phyloP scores from a whole-genome alignment of 2,329 filamentous ascomycete genomes.

The Massarina eburnea region DNA sequence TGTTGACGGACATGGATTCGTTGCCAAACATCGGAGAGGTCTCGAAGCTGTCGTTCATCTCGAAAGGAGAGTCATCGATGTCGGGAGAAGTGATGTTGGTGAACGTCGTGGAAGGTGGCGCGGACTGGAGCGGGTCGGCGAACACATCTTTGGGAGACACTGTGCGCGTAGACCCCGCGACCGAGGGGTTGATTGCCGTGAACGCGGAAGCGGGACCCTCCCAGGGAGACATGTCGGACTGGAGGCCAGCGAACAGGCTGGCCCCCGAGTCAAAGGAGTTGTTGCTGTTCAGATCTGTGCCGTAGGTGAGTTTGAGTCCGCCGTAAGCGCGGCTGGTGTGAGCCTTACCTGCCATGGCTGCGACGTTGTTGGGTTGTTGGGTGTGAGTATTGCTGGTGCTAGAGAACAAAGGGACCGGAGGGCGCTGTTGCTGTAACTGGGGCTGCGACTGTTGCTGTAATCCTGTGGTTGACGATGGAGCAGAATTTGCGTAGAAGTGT shows the following conservation, averaged over 20 bases:
- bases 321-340: constrained; percentile 11
- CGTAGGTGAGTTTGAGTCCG: constrained; percentile 30
- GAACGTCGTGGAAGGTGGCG: constrained; percentile 78
- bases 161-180: constrained; percentile 53
- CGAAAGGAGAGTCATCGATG: constrained; percentile 75
- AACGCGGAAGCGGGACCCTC: constrained; percentile 39
- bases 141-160: constrained; percentile 84
- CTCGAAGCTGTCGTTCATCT: constrained; percentile 67
- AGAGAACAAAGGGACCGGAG: constrained; percentile 72
- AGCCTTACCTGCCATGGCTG: constrained; percentile 44
- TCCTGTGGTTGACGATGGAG: constrained; percentile 61
- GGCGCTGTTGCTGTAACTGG: constrained; percentile 49
- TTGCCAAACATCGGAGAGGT: constrained; percentile 75
- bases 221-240: constrained; percentile 31
- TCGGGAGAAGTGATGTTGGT: constrained; percentile 81
- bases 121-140: constrained; percentile 69
- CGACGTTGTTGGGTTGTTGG: constrained; percentile 44
- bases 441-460: constrained; percentile 47
- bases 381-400: constrained; percentile 58
- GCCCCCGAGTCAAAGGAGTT: constrained; percentile 50
- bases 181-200: constrained; percentile 49
- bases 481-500: constrained; percentile 69
- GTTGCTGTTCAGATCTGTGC: constrained; percentile 41
- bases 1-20: constrained; percentile 54
- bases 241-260: constrained; percentile 50